Base-by-base conservation (phyloP, 2,329 filamentous ascomycete genomes). In the Aspergillus ochraceoroseus region DNA sequence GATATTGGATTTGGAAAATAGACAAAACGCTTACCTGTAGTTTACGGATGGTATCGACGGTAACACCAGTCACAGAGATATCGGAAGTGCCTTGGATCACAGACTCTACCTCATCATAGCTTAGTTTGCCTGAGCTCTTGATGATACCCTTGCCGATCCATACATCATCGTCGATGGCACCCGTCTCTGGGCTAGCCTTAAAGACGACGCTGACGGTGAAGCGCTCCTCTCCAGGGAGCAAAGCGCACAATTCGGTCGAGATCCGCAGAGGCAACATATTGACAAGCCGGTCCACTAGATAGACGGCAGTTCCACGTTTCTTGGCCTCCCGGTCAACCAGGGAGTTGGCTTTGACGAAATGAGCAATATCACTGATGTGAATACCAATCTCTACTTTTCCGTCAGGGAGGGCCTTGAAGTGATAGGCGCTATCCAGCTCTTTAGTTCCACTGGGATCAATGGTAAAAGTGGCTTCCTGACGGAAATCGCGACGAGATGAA, bases 321-420 rank as follows among this genome's bases (percentile, higher is more conserved):
- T 92, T 95, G 7, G 92, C 92, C 68, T 98, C 92, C 32, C 92
- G 84, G 59, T 98, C 92, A 35, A 96, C 89, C 31, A 96, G 78
- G 11, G 89, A 95, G 71, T 94, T 94, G 32, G 83, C 76, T 75
- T 96, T 96, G 64, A 98, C 87, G 62, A 98, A 98, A 69, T 98
- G 87, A 46, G 92, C 83, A 53, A 96, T 83, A 65, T 98, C 92
- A 20, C 90, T 82, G 59, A 98, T 86, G 67, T 98, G 92, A 42
- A 96, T 80, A 70, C 89, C 92, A 54, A 98, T 85, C 63, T 98
- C 90, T 49, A 95, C 82, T 65, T 86, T 85, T 59, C 86, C 88
- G 65, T 95, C 85, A 9, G 78, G 71, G 40, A 87, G 77, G 26
- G 81, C 77, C 72, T 94, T 95, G 68, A 95, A 79, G 59, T 98